Evolutionary conservation across 2,329 filamentous ascomycete species (phyloP), one percentile per base, ranked within the genome.

Genomic region (Cladosporium sp.): DNA sequence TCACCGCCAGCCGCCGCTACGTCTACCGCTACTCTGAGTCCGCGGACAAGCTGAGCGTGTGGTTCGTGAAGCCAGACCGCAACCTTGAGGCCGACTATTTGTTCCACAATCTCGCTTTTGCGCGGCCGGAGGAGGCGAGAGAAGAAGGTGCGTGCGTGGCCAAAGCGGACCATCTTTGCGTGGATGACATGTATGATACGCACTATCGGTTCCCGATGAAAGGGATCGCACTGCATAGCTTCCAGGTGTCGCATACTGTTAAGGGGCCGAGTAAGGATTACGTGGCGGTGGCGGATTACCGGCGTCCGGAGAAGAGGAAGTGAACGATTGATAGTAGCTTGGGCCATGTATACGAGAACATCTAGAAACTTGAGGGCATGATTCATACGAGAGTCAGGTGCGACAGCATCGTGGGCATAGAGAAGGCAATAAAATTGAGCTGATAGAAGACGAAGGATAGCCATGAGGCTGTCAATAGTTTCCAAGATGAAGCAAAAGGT

Each of bases 221-320:
- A 44, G 81, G 79, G 0, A 78, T 84, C 1, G 78, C 78, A 41
- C 60, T 89, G 58, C 65, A 66, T 49, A 68, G 74, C 22, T 88
- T 84, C 80, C 76, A 68, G 31, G 73, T 86, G 42, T 77, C 73
- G 49, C 88, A 89, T 60, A 76, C 74, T 1, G 86, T 89, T 1
- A 80, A 78, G 22, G 87, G 86, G 0, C 86, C 86, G 2, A 82
- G 82, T 65, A 90, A 90, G 70, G 83, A 89, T 62, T 90, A 90
- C 54, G 63, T 61, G n/a, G 65, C 67, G 34, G 68, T 68, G 49
- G 72, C 69, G 22, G 67, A 66, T 59, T 74, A 69, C 52, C 58
- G 59, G 11, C 56, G 64, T 31, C 56, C 52, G 28, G 28, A 16
- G 8, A 53, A 53, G 49, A 28, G 4, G 22, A 28, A 28, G 7